phyloP scores from a whole-genome alignment of 2,329 filamentous ascomycete genomes.

The Exophiala spinifera region DNA sequence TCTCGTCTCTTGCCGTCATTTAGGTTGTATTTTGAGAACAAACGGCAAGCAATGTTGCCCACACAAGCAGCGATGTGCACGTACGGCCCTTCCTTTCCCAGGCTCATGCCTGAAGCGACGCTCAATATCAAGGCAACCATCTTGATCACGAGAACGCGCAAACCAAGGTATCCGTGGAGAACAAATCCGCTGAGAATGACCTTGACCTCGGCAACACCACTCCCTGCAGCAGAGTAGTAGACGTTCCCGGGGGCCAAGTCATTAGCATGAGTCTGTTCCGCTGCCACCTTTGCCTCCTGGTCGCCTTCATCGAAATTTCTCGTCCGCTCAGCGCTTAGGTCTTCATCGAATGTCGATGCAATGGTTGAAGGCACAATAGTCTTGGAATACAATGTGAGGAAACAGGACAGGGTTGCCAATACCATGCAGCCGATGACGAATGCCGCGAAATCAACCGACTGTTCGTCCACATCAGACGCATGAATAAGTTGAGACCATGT shows the following conservation, averaged over 20 bases:
- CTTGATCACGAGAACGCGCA: slow-evolving; percentile 84
- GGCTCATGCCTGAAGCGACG: slow-evolving; percentile 85
- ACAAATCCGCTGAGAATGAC: slow-evolving; percentile 98
- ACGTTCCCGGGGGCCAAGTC: slow-evolving; percentile 46
- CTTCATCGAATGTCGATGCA: slow-evolving; percentile 79
- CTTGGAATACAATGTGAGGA: slow-evolving; percentile 83
- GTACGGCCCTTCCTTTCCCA: slow-evolving; percentile 93
- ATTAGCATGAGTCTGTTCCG: slow-evolving; percentile 40
- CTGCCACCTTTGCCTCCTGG: slow-evolving; percentile 41
- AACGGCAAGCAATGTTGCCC: slow-evolving; percentile 87
- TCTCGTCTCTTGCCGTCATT: slow-evolving; percentile 95
- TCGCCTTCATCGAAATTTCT: slow-evolving; percentile 37
- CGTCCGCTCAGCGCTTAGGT: slow-evolving; percentile 64
- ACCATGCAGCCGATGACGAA: slow-evolving; percentile 70
- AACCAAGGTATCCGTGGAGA: slow-evolving; percentile 87
- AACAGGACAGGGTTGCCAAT: slow-evolving; percentile 69
- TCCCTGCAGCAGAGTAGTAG: slow-evolving; percentile 93
- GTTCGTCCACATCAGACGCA: slow-evolving; percentile 45
- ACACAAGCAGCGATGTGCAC: slow-evolving; percentile 97
- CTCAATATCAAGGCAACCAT: slow-evolving; percentile 78
- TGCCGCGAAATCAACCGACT: slow-evolving; percentile 72
- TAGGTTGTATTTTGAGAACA: slow-evolving; percentile 90
- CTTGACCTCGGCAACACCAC: slow-evolving; percentile 93
- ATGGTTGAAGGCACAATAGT: slow-evolving; percentile 88
- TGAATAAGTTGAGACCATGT: slow-evolving; percentile 64